Base-by-base conservation (phyloP, 768 basidiomycete genomes). In the Russula foetens region DNA sequence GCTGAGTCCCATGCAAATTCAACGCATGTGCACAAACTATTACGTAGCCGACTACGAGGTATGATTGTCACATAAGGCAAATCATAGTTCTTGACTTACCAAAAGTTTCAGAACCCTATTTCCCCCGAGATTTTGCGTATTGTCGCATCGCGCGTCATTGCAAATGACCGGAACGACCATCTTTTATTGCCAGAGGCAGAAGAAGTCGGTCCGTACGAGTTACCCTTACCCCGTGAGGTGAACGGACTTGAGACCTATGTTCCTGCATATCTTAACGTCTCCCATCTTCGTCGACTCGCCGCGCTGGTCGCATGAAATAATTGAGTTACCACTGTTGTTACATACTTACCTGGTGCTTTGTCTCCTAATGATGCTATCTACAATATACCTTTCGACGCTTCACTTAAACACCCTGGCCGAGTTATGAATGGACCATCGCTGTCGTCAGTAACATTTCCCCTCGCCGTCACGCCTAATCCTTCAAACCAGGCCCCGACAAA, bases 41-140 rank as follows among this genome's bases (percentile, higher is more conserved):
- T 98, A 97, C 70, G 95, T 96, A 63, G 97, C 96, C 48, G 97
- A 98, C 75, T 99, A 98, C 72, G 97, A 99, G 84, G 93, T 92
- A 67, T 44, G 78, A 21, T 23, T 19, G 3, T 3, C 19, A 7
- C 41, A 65, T 57, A 11, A 39, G 26, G n/a, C 2, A 4, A 14
- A 6, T 21, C n/a, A 53, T 39, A 21, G 33, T 31, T 53, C 38
- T 29, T 47, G 48, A 64, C 38, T 56, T 61, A 49, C 35, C 57
- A 28, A 63, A 58, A 49, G 23, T 39, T 12, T 12, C 66, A 95
- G 92, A 94, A 91, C 67, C 97, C 96, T 9, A 98, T 98, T 69
- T 93, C 95, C 2, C 91, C 93, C 24, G 96, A 98, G 75, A 98
- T 99, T 63, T 79, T 99, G 41, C 88, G 93, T 53, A 93, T 98